A percentile compares a stretch with the other conserved stretches of the same genome.
Conservation (phyloP, 352 stramenopile species). For the Thalassiosira delicatula region DNA sequence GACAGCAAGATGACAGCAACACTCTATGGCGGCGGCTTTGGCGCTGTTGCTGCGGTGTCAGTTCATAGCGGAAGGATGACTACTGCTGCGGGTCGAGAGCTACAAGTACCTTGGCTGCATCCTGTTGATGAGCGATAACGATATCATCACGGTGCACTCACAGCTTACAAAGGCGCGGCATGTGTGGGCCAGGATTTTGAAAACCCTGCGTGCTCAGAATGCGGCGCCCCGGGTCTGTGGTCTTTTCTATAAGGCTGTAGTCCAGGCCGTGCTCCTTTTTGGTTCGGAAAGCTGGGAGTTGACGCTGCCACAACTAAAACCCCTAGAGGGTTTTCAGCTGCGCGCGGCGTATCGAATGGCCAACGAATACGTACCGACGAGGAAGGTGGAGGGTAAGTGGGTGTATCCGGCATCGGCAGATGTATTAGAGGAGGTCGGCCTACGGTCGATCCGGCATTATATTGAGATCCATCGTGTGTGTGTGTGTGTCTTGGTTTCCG, state of each 20-base stretch:
- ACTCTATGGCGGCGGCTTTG: neutral
- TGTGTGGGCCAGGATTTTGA: too few species aligned
- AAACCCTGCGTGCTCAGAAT: neutral
- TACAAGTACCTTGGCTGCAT: conserved; percentile 26
- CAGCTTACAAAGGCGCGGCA: neutral
- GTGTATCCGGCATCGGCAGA: conserved; percentile 7
- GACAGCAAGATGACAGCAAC: neutral
- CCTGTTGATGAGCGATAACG: neutral
- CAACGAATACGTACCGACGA: neutral
- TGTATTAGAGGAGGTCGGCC: conserved; percentile 21
- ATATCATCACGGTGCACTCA: neutral
- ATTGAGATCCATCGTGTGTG: conserved; percentile 21
- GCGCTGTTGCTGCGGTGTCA: neutral
- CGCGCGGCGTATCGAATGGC: conserved; percentile 18
- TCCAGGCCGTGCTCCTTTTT: neutral
- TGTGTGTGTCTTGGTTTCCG: too few species aligned
- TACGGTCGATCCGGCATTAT: conserved; percentile 21
- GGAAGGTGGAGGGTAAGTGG: conserved; percentile 14
- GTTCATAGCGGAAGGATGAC: neutral
- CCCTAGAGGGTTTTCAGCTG: neutral
- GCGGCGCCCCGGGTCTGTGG: neutral
- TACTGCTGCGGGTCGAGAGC: neutral
- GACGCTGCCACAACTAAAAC: neutral
- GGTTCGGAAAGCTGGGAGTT: neutral
- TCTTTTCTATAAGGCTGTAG: neutral